Base-by-base conservation (phyloP, 2,329 filamentous ascomycete species). In the Colletotrichum somersetense region DNA sequence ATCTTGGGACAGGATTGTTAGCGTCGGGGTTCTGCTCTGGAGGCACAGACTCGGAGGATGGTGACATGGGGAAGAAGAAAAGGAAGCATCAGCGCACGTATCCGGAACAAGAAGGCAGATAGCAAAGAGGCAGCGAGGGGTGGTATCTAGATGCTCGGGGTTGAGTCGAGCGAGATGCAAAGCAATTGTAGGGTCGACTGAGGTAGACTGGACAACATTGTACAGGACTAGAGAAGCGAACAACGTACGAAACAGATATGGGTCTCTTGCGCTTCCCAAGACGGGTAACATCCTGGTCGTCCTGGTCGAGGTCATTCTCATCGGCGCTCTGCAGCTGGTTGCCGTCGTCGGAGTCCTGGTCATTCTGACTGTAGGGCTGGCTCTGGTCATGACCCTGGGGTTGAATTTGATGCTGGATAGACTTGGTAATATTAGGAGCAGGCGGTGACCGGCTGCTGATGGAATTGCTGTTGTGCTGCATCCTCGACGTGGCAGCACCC, bases 251-350 rank as follows among this genome's bases (percentile, higher is more conserved):
- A 73, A 90, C 88, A 71, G 88, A 89, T 62, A 89, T 84, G 72
- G 88, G 87, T 71, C 89, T 84, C 79, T 90, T 91, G 74, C 89
- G 86, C 80, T 91, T 91, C 71, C 86, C 84, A 73, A 79, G 82
- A 64, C 83, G 83, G 40, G 79, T 79, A 30, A 80, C 77, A 62
- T 86, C 83, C 59, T 82, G 78, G 66, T 83, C 82, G 70, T 86
- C 83, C 69, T 84, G 83, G 55, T 87, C 85, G 67, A 80, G 77
- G 63, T 84, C 82, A 61, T 79, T 77, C 56, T 85, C 83, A 62
- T 84, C 84, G 48, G 77, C 83, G 77, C 86, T 88, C 62, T 85
- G 82, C 66, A 77, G 74, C 57, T 74, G 74, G 73, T 83, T 81
- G 67, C 79, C 81, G 48, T 85, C 85, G 77, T 88, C 87, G 78